phyloP scores from a whole-genome alignment of 176 grass and related monocot genomes.

The Rhipidocladum racemiflorum region DNA sequence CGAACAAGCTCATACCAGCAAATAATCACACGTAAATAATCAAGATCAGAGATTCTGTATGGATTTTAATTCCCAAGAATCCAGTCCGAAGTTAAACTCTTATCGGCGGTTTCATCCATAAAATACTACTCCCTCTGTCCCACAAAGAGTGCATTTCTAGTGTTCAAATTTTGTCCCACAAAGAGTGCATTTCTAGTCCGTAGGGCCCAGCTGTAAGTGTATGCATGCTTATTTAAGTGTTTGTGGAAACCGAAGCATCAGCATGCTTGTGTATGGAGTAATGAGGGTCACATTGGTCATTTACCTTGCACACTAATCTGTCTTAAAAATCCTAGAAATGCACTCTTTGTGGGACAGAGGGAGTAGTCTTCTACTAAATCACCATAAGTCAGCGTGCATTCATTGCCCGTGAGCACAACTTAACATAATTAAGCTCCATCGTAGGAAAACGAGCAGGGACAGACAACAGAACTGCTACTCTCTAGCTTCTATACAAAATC shows the following conservation, averaged over 20 bases:
- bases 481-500: background rate
- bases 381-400: background rate
- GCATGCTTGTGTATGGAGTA: too few relatives aligned
- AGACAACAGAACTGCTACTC: background rate
- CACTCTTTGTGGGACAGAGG: too few relatives aligned
- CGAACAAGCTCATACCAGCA: background rate
- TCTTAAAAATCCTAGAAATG: too few relatives aligned
- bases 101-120: background rate
- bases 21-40: background rate
- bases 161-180: too few relatives aligned
- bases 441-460: background rate
- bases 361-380: background rate
- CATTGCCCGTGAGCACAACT: background rate
- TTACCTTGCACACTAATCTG: too few relatives aligned
- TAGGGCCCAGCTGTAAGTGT: too few relatives aligned
- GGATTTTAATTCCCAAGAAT: background rate
- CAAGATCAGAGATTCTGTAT: background rate
- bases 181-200: too few relatives aligned
- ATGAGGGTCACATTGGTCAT: too few relatives aligned
- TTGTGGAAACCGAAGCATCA: too few relatives aligned
- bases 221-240: too few relatives aligned
- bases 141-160: too few relatives aligned
- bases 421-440: background rate
- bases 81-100: background rate
- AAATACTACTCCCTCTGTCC: too few relatives aligned